Percentiles rank a stretch among this genome's conserved stretches.
phyloP scores from a whole-genome alignment of 768 basidiomycete genomes.

The Hygrophorus pudorinus region DNA sequence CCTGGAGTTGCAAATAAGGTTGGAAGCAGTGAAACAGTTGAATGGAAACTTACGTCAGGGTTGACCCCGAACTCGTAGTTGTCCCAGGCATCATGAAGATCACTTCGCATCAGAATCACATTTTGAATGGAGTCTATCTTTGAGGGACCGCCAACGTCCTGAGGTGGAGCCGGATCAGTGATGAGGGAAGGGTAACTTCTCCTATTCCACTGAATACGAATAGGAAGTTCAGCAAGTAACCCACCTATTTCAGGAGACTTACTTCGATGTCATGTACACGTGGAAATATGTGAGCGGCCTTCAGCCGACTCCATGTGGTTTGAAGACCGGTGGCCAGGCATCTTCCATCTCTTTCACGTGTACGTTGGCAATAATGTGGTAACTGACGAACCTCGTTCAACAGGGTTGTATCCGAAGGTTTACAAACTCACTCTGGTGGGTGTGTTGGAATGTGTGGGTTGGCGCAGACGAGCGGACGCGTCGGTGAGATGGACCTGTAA shows the following conservation, averaged over 20 bases:
- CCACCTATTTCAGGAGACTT: background rate
- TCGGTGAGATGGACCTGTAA: constrained; percentile 6
- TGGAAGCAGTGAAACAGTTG: background rate
- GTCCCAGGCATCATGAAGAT: constrained; percentile 16
- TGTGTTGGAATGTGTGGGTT: constrained; percentile 10
- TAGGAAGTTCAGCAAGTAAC: constrained; percentile 4
- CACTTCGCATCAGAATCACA: constrained; percentile 17
- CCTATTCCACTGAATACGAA: constrained; percentile 11
- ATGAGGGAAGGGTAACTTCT: constrained; percentile 12
- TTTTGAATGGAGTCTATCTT: constrained; percentile 19
- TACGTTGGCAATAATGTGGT: constrained; percentile 9
- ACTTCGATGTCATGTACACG: constrained; percentile 17
- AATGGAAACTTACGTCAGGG: constrained; percentile 14
- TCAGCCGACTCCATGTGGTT: constrained; percentile 9
- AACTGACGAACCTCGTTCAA: too few species aligned
- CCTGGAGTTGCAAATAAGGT: constrained; percentile 9
- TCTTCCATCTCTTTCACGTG: constrained; percentile 10
- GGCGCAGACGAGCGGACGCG: constrained; percentile 8
- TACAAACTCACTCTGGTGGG: constrained; percentile 7
- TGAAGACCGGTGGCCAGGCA: constrained; percentile 9
- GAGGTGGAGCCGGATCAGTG: constrained; percentile 10
- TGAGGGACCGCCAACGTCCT: constrained; percentile 10
- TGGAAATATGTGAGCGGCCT: constrained; percentile 16
- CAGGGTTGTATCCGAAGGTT: background rate
- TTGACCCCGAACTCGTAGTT: constrained; percentile 18